phyloP scores from a whole-genome alignment of 75 land plant genomes.

The Adiantum capillusveneris region DNA sequence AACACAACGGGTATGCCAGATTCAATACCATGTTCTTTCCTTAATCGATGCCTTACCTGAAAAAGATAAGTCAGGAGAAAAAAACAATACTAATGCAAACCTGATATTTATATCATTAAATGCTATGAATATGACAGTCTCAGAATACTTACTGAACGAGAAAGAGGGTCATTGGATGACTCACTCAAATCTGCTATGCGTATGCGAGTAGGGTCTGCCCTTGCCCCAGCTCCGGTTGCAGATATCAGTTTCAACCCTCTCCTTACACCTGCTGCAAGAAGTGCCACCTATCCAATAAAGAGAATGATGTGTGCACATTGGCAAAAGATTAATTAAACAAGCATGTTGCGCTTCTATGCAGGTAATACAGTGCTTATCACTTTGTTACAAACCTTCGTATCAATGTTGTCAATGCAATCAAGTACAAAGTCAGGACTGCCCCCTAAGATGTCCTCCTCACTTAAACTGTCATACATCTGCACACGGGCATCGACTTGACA shows the following conservation, averaged over 20 bases:
- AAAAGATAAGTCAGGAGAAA: background rate
- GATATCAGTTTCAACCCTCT: slow-evolving; percentile 80
- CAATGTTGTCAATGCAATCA: slow-evolving; percentile 99
- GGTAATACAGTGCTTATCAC: no score
- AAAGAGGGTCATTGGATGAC: slow-evolving; percentile 87
- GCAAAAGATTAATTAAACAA: no score
- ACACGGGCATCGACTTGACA: slow-evolving; percentile 77
- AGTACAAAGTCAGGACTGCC: slow-evolving; percentile 93
- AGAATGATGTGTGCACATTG: no score
- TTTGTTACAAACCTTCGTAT: slow-evolving; percentile 71
- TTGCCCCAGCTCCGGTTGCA: slow-evolving; percentile 95
- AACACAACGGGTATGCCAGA: slow-evolving; percentile 93
- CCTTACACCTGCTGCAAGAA: slow-evolving; percentile 88
- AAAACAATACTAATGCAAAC: no score
- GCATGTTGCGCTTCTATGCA: no score
- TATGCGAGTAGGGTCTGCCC: slow-evolving; percentile 97
- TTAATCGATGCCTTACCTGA: slow-evolving; percentile 86
- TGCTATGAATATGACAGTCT: no score
- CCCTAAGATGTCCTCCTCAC: slow-evolving; percentile 80
- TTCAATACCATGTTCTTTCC: slow-evolving; percentile 74
- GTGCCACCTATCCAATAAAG: slow-evolving; percentile 54
- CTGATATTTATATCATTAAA: no score
- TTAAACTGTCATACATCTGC: slow-evolving; percentile 75
- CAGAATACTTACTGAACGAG: slow-evolving; percentile 68
- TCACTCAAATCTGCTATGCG: slow-evolving; percentile 89